A percentile compares a stretch with the other conserved stretches of the same genome.
These are phyloP conservation scores for Sistotremastrum niveocremeum DNA, from an alignment of 768 basidiomycete genomes.

Conservation along the genomic window DNA sequence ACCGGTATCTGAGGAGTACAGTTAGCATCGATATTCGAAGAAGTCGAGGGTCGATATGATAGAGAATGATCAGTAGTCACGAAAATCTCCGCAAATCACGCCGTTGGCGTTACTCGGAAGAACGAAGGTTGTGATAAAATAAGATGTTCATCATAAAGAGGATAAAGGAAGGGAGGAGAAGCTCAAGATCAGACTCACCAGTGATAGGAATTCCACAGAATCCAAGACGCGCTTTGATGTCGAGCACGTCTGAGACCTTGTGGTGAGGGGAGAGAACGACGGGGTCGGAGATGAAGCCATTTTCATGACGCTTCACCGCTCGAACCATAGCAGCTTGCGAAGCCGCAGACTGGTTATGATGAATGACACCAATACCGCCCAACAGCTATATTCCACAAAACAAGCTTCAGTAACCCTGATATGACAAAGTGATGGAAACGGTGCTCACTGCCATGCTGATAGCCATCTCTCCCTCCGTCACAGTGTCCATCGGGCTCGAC, in stretches of 20 bases:
- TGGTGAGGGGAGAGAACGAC: constrained; percentile 72
- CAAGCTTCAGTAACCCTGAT: neutral
- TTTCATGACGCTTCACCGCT: constrained; percentile 95
- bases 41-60: constrained; percentile 3
- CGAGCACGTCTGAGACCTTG: constrained; percentile 77
- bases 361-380: constrained; percentile 96
- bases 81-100: constrained; percentile 59
- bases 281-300: constrained; percentile 95
- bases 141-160: constrained; percentile 29
- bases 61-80: constrained; percentile 23
- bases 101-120: constrained; percentile 65
- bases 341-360: constrained; percentile 81
- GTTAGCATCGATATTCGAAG: constrained; percentile 10
- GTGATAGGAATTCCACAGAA: constrained; percentile 98
- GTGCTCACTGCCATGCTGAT: constrained; percentile 76
- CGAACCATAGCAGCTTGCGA: constrained; percentile 95
- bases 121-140: constrained; percentile 67
- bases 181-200: constrained; percentile 40
- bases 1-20: constrained; percentile 54
- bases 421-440: constrained; percentile 6
- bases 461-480: constrained; percentile 91
- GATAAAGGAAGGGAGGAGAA: constrained; percentile 1
- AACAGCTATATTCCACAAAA: constrained; percentile 40
- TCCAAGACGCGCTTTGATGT: constrained; percentile 82
- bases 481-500: constrained; percentile 99